Conservation (phyloP, 164 flowering plant species). For the Nymphaea colorata region DNA sequence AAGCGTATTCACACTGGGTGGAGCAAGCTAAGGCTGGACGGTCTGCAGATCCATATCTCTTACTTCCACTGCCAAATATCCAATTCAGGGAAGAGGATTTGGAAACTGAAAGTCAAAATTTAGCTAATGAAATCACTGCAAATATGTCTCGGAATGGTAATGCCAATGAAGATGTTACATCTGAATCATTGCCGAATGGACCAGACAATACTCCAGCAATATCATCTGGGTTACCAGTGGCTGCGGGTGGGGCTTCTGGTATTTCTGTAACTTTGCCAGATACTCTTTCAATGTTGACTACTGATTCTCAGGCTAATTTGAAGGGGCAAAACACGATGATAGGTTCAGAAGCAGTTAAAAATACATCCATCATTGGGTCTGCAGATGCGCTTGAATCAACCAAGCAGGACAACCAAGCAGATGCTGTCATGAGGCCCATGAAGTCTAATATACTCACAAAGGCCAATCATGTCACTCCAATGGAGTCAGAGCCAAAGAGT, state of each 20-base stretch:
- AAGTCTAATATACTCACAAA: background rate
- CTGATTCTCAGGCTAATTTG: background rate
- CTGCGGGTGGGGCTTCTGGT: background rate
- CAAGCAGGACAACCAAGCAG: background rate
- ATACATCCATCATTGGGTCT: background rate
- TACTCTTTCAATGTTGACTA: background rate
- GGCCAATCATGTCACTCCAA: background rate
- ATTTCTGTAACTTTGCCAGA: background rate
- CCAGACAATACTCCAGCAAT: background rate
- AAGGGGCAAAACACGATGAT: background rate
- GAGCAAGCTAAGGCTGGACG: background rate
- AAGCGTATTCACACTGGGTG: background rate
- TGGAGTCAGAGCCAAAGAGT: background rate
- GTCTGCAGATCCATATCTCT: background rate
- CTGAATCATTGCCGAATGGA: background rate
- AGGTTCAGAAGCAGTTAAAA: background rate
- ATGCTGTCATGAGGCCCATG: background rate
- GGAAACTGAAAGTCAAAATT: background rate
- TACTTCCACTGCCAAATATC: background rate
- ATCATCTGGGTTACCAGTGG: conserved; percentile 9
- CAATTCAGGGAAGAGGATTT: background rate
- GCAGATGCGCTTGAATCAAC: background rate
- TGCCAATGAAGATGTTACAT: conserved; percentile 7
- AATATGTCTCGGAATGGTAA: conserved; percentile 6
- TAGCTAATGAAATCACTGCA: conserved; percentile 8